Conservation (phyloP, 495 filamentous ascomycete species). For the Aspergillus mulundensis region DNA sequence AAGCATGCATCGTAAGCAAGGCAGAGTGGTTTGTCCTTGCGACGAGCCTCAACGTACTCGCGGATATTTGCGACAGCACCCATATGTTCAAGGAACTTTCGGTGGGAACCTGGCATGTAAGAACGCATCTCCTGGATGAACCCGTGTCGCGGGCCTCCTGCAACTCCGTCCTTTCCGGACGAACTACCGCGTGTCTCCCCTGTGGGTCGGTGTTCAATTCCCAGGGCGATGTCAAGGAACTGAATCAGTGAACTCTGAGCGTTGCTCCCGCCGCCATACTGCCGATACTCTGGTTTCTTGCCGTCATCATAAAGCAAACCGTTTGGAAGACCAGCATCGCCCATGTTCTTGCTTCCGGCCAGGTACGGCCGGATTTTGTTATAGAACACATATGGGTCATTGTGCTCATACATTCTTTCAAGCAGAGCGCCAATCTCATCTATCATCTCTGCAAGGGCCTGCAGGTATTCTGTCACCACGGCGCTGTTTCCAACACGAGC, state of each 20-base stretch:
- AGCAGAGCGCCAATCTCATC: slow-evolving; percentile 76
- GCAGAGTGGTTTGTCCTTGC: slow-evolving; percentile 58
- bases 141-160: slow-evolving; percentile 64
- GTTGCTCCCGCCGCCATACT: slow-evolving; percentile 88
- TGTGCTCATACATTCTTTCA: slow-evolving; percentile 84
- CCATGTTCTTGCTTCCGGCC: slow-evolving; percentile 96
- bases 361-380: slow-evolving; percentile 90
- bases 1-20: slow-evolving; percentile 89
- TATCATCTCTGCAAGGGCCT: slow-evolving; percentile 75
- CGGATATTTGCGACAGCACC: slow-evolving; percentile 81
- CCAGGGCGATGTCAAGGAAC: slow-evolving; percentile 90
- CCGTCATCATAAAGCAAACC: slow-evolving; percentile 84
- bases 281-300: slow-evolving; percentile 61
- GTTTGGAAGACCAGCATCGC: slow-evolving; percentile 78
- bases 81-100: slow-evolving; percentile 80
- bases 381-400: slow-evolving; percentile 91
- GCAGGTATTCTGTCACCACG: slow-evolving; percentile 70
- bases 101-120: slow-evolving; percentile 94
- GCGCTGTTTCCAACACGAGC: slow-evolving; percentile 65
- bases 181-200: slow-evolving; percentile 53
- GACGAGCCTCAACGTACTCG: slow-evolving; percentile 68
- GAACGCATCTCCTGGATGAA: slow-evolving; percentile 95
- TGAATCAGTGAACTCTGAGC: slow-evolving; percentile 93
- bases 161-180: slow-evolving; percentile 43
- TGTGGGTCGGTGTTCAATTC: slow-evolving; percentile 87